A percentile compares a stretch with the other conserved stretches of the same genome.
These are phyloP conservation scores for Austroboletus eburneus DNA, from an alignment of 768 basidiomycete species.

Conservation along the genomic window DNA sequence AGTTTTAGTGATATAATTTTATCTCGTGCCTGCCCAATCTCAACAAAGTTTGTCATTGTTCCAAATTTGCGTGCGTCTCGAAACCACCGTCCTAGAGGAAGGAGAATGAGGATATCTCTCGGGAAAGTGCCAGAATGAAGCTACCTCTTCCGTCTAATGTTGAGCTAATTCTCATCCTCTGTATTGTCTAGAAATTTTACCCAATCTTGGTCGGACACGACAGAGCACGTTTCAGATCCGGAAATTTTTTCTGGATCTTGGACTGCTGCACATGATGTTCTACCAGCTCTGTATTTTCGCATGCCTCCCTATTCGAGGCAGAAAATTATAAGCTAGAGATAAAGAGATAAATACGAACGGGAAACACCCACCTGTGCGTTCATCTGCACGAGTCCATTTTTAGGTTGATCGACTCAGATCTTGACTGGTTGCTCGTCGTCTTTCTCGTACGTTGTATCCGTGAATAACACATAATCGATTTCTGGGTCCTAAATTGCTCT, in stretches of 20 bases:
- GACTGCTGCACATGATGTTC: slow-evolving; percentile 84
- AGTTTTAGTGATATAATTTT: slow-evolving; percentile 91
- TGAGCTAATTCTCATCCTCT: slow-evolving; percentile 76
- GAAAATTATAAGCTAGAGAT: too few relatives aligned
- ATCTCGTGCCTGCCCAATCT: slow-evolving; percentile 95
- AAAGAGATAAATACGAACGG: slow-evolving; percentile 37
- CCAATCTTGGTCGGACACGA: slow-evolving; percentile 91
- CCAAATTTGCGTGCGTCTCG: slow-evolving; percentile 78
- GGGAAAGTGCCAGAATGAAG: slow-evolving; percentile 12
- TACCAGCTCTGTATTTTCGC: slow-evolving; percentile 65
- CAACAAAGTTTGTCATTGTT: slow-evolving; percentile 89
- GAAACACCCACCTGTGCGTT: slow-evolving; percentile 63
- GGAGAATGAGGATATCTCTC: background rate
- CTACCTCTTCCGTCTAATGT: slow-evolving; percentile 68
- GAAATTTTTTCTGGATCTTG: slow-evolving; percentile 94
- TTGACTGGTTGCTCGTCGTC: slow-evolving; percentile 97
- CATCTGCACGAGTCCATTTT: slow-evolving; percentile 86
- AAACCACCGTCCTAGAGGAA: slow-evolving; percentile 50
- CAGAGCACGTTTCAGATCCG: slow-evolving; percentile 89
- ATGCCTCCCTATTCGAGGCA: slow-evolving; percentile 63
- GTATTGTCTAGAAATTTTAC: slow-evolving; percentile 70
- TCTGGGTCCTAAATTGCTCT: slow-evolving; percentile 95
- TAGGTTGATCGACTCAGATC: slow-evolving; percentile 88
- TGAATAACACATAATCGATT: slow-evolving; percentile 94
- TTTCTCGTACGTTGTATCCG: slow-evolving; percentile 92